Conservation (phyloP, 1,284 basidiomycete genomes). For the Laetiporus sulphureus region DNA sequence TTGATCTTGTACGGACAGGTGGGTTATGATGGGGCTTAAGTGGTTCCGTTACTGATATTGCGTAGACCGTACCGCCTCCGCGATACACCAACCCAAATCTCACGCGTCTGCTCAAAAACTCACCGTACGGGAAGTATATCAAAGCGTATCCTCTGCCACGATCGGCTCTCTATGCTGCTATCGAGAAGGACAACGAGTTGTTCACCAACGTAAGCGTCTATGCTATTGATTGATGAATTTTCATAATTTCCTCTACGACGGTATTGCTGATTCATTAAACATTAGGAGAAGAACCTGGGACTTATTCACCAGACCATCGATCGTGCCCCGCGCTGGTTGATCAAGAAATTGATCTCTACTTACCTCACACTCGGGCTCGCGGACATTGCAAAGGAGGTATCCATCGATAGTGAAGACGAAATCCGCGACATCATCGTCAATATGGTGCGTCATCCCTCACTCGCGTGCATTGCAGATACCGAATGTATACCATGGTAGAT, state of each 20-base stretch:
- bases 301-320: conserved; percentile 59
- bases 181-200: conserved; percentile 44
- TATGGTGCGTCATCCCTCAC: conserved; percentile 50
- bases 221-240: neutral
- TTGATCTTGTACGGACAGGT: conserved; percentile 70
- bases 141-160: conserved; percentile 54
- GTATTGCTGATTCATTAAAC: neutral
- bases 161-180: conserved; percentile 34
- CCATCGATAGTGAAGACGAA: conserved; percentile 45
- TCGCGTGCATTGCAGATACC: neutral
- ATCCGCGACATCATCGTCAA: conserved; percentile 55
- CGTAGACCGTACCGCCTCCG: conserved; percentile 48
- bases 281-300: conserved; percentile 66
- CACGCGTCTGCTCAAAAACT: conserved; percentile 50
- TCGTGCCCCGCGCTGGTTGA: conserved; percentile 64
- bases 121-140: conserved; percentile 55
- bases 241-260: no score
- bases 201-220: conserved; percentile 42
- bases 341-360: conserved; percentile 71
- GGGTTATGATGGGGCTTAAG: conserved; percentile 7
- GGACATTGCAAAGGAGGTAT: conserved; percentile 61
- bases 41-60: neutral
- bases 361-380: conserved; percentile 68
- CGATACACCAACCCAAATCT: conserved; percentile 61
- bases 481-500: conserved; percentile 38